A percentile compares a stretch with the other conserved stretches of the same genome.
phyloP scores from a whole-genome alignment of 768 basidiomycete genomes.

The Hygrocybe punicea region DNA sequence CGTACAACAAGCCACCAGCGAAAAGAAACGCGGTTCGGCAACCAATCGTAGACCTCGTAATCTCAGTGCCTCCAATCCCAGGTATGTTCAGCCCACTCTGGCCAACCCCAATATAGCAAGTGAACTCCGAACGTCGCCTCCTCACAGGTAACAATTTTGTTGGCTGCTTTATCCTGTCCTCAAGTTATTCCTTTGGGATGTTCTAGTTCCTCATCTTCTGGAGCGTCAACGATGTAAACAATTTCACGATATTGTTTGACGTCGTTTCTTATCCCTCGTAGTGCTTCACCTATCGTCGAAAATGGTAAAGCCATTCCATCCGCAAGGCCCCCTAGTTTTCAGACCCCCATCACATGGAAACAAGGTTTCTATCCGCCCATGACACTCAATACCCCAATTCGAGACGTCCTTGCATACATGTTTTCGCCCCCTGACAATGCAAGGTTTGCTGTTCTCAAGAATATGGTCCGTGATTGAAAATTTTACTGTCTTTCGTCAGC shows the following conservation, averaged over 20 bases:
- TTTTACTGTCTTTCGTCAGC: slow-evolving; percentile 23
- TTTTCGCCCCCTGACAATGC: slow-evolving; percentile 69
- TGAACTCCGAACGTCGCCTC: slow-evolving; percentile 20
- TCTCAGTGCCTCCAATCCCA: slow-evolving; percentile 47
- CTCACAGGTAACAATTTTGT: slow-evolving; percentile 17
- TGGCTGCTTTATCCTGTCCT: slow-evolving; percentile 10
- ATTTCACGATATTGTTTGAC: slow-evolving; percentile 15
- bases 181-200: slow-evolving; percentile 14
- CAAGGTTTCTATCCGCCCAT: slow-evolving; percentile 52
- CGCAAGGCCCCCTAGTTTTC: not conserved
- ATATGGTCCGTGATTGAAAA: slow-evolving; percentile 8
- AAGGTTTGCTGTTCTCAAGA: slow-evolving; percentile 36
- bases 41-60: slow-evolving; percentile 64
- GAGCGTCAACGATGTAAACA: slow-evolving; percentile 38
- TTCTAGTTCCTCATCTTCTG: slow-evolving; percentile 34
- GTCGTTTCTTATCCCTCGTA: slow-evolving; percentile 21
- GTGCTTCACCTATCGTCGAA: slow-evolving; percentile 30
- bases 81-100: slow-evolving; percentile 35
- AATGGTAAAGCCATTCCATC: slow-evolving; percentile 21
- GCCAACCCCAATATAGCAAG: not conserved
- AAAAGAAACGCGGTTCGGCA: slow-evolving; percentile 68
- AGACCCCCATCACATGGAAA: slow-evolving; percentile 28
- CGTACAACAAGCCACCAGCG: slow-evolving; percentile 81
- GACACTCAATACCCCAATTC: slow-evolving; percentile 57
- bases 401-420: slow-evolving; percentile 65